phyloP scores from a whole-genome alignment of 2,329 filamentous ascomycete genomes.

The Aschersonia sp. region DNA sequence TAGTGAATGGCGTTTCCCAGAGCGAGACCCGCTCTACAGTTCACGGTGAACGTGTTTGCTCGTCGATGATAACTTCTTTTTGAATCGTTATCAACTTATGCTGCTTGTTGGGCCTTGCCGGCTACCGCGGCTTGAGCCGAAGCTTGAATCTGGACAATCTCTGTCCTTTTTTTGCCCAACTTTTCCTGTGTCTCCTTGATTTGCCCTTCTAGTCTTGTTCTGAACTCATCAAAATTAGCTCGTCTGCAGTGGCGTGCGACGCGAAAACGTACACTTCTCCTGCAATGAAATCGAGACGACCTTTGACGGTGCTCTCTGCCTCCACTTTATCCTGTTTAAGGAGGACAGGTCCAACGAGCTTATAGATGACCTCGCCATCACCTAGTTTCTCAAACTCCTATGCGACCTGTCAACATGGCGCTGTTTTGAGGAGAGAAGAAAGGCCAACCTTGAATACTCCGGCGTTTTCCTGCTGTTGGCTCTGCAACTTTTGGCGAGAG shows the following conservation, averaged over 20 bases:
- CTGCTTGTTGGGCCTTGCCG: conserved; percentile 13
- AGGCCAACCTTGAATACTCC: conserved; percentile 61
- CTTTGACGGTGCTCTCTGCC: conserved; percentile 80
- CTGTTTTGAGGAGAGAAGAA: neutral
- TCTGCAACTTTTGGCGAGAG: conserved; percentile 80
- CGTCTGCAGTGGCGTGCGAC: neutral
- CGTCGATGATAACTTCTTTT: too few species aligned
- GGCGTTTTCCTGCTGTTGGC: conserved; percentile 85
- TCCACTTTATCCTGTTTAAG: conserved; percentile 90
- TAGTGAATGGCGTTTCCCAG: too few species aligned
- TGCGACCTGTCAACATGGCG: neutral
- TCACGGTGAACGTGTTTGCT: too few species aligned
- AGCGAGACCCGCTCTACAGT: too few species aligned
- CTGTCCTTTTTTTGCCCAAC: conserved; percentile 42
- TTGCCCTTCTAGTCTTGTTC: conserved; percentile 29
- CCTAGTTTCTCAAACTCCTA: conserved; percentile 65
- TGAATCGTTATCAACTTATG: neutral
- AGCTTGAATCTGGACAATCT: conserved; percentile 43
- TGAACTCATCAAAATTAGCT: conserved; percentile 9
- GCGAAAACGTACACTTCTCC: conserved; percentile 65
- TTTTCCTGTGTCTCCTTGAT: conserved; percentile 42
- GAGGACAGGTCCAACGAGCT: conserved; percentile 81
- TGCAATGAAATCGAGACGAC: conserved; percentile 79
- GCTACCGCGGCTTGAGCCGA: conserved; percentile 28
- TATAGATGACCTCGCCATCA: conserved; percentile 84